Base-by-base conservation (phyloP, 176 grass and related monocot species). In the Secale cereale region DNA sequence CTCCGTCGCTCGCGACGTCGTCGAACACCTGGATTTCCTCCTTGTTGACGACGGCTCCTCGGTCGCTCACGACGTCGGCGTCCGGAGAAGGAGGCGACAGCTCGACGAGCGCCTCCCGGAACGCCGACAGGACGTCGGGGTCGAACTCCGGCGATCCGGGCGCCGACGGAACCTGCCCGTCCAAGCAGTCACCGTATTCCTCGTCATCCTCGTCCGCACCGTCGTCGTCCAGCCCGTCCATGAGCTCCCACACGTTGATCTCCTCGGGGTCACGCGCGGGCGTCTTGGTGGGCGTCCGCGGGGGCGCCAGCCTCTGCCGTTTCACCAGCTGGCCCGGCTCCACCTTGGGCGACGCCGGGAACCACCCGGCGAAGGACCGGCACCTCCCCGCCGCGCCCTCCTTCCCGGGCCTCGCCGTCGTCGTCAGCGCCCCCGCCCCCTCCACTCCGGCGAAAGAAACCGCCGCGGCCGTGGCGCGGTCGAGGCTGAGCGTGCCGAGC, bases 181-280 rank as follows among this genome's bases (percentile, higher is more conserved):
- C 62, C 3, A 36, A 36, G 48, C 25, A n/a, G 15, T 35, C 6
- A 28, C 3, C 43, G 35, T 29, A 68, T 8, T 1, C 52, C 3
- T 8, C 1, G 1, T 50, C 65, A 0, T 43, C 41, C 3, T 43
- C 41, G 1, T 52, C 48, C 16, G 48, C 48, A 7, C 5, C 15
- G 2, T 52, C 73, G 17, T 23, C 33, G 0, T 32, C 94, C 36
- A 99, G 92, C 6, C 94, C 94, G 1, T 83, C 74, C 97, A 99
- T 99, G 82, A 99, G 94, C 87, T 99, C 97, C 97, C 92, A 99
- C 10, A 94, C 90, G 50, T 97, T 92, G 82, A 99, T 99, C 74
- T 89, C 80, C 88, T 99, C 97, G 1, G 94, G 92, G 36, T 82
- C 97, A 8, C 74, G 85, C 33, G 59, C 35, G 1, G 92, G 97